These are phyloP conservation scores for Cystobasidium slooffiae DNA, from an alignment of 1,284 basidiomycete species.

Conservation along the genomic window DNA sequence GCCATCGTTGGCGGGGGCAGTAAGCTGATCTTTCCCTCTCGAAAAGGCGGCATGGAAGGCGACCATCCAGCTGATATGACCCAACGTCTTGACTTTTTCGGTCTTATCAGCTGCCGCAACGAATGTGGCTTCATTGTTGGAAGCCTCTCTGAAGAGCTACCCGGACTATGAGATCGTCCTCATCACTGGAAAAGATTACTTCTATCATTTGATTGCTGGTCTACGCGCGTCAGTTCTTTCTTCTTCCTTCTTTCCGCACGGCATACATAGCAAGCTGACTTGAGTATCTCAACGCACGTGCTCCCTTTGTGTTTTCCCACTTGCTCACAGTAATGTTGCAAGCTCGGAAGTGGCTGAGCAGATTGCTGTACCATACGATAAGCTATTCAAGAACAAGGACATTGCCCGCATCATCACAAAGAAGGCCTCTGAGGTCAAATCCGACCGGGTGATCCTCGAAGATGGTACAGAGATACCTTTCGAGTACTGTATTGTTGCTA, in stretches of 20 bases:
- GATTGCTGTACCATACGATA: constrained; percentile 28
- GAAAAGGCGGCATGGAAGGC: not conserved
- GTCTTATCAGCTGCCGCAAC: constrained; percentile 19
- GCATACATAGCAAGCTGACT: not conserved
- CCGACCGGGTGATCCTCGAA: constrained; percentile 31
- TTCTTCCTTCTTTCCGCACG: not conserved
- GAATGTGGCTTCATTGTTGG: constrained; percentile 11
- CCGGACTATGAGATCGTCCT: constrained; percentile 39
- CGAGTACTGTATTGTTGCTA: constrained; percentile 37
- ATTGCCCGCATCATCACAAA: constrained; percentile 29
- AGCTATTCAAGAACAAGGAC: constrained; percentile 31
- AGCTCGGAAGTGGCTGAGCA: constrained; percentile 34
- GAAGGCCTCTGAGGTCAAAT: constrained; percentile 21
- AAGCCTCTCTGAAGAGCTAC: constrained; percentile 14
- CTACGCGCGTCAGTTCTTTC: constrained; percentile 26
- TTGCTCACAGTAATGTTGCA: constrained; percentile 19
- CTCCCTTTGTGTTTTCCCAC: not conserved
- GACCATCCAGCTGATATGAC: not conserved
- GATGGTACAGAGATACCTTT: constrained; percentile 36
- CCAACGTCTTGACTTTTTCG: not conserved
- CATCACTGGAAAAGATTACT: constrained; percentile 38
- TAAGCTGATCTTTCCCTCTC: constrained; percentile 1
- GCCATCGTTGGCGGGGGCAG: constrained; percentile 27
- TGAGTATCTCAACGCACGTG: constrained; percentile 9
- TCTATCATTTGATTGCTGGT: constrained; percentile 37